Evolutionary conservation across 2,329 filamentous ascomycete species (phyloP).

Genomic region (Neospermospora avenae): DNA sequence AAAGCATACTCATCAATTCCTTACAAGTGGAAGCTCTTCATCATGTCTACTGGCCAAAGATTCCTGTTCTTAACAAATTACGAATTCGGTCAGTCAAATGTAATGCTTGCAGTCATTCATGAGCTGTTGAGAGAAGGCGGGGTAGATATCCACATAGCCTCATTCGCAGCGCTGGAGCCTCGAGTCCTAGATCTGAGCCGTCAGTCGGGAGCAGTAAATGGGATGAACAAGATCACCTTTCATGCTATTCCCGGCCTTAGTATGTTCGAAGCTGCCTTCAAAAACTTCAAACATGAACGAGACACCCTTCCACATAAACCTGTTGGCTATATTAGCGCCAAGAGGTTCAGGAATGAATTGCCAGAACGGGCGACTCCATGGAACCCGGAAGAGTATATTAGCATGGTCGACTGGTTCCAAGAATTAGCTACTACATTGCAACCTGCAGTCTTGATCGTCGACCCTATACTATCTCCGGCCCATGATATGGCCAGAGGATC

Average conservation of each 20-base stretch:
- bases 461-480: background rate
- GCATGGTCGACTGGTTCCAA: background rate
- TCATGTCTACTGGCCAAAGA: no score
- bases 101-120: no score
- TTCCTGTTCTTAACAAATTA: no score
- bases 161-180: background rate
- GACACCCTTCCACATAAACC: background rate
- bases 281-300: background rate
- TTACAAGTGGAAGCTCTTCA: no score
- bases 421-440: background rate
- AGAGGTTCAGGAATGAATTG: background rate
- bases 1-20: no score
- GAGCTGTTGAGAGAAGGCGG: no score
- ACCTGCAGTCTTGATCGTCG: background rate
- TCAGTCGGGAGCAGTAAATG: background rate
- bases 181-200: background rate
- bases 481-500: background rate
- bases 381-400: background rate
- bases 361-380: background rate
- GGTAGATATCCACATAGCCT: background rate
- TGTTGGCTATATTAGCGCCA: background rate
- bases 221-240: background rate
- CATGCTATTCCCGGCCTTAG: background rate
- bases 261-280: background rate
- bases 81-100: no score